Base-by-base conservation (phyloP, 2,329 filamentous ascomycete species). In the Penicillium sp. region DNA sequence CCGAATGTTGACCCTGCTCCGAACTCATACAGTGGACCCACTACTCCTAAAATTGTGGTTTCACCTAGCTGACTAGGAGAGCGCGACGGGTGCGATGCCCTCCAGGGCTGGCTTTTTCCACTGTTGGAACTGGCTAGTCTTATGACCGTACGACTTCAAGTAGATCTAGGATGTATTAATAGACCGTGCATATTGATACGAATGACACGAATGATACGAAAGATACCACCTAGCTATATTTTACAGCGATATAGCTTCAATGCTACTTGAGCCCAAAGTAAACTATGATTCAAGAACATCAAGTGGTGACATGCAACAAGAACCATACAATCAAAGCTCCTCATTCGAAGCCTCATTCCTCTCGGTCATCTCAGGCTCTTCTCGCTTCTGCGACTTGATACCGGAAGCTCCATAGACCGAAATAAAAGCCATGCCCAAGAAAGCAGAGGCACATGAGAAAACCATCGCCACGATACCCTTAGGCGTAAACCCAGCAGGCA, bases 391-490 rank as follows among this genome's bases (percentile, higher is more conserved):
- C 10, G 47, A 16, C 54, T 59, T 29, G 16, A 65, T 63, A 2
- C 62, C 62, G 1, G 57, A 60, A 14, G 60, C 58, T 16, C 75
- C 62, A 81, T 90, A 93, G 80, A 87, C 87, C 1, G 80, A 82
- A 54, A 95, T 86, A 13, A 85, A 83, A 0, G 75, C 80, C 64
- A 92, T 80, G 9, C 90, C 90, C 7, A 90, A 64, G 48, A 92
- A 77, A 2, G 89, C 91, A 16, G 82, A 82, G 3, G 92, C 60
- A 61, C 83, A 84, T 67, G 87, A 90, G 68, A 93, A 90, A 2
- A 87, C 86, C 63, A 95, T 75, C 11, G 90, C 90, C 1, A 91
- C 83, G 44, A 90, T 89, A 8, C 90, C 91, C 35, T 82, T 81
- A 0, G 86, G 72, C 0, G 87, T 90, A 70, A 93, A 92, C 0